phyloP scores from a whole-genome alignment of 2,329 filamentous ascomycete genomes.

The Colletotrichum theobromicola region DNA sequence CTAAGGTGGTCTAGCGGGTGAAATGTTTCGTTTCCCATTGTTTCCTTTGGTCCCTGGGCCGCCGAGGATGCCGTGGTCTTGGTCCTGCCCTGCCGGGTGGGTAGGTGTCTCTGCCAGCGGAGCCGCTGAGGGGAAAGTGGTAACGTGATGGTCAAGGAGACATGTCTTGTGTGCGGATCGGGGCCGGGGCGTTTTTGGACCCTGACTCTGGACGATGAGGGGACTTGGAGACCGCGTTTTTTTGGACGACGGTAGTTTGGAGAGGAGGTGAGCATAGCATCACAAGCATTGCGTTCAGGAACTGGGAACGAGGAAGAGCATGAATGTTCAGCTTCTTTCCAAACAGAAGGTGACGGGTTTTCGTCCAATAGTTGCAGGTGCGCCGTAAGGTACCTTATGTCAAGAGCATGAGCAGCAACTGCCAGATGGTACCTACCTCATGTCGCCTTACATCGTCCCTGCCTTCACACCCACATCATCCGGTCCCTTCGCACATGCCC shows the following conservation, averaged over 20 bases:
- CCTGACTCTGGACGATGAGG: not conserved
- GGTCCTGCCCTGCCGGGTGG: not conserved
- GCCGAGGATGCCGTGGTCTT: not conserved
- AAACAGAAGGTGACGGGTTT: not conserved
- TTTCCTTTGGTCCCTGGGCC: not conserved
- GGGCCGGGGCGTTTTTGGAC: not conserved
- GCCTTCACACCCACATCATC: slow-evolving; percentile 3
- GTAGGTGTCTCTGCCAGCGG: not conserved
- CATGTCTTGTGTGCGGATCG: not conserved
- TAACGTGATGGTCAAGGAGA: not conserved
- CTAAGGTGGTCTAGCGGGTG: slow-evolving; percentile 1
- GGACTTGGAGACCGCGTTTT: not conserved
- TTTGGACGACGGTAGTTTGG: not conserved
- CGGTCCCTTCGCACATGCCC: not conserved
- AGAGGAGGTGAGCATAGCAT: not conserved
- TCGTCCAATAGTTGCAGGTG: not conserved
- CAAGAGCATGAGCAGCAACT: not conserved
- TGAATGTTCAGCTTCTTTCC: not conserved
- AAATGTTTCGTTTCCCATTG: slow-evolving; percentile 14
- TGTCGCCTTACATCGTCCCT: not conserved
- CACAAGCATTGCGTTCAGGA: not conserved
- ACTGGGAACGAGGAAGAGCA: not conserved
- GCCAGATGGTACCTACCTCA: not conserved
- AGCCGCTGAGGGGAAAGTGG: not conserved
- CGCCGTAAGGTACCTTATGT: too few species aligned